Percentiles rank a stretch among this genome's conserved stretches.
phyloP scores from a whole-genome alignment of 2,329 filamentous ascomycete genomes.

The Metarhizium guizhouense region DNA sequence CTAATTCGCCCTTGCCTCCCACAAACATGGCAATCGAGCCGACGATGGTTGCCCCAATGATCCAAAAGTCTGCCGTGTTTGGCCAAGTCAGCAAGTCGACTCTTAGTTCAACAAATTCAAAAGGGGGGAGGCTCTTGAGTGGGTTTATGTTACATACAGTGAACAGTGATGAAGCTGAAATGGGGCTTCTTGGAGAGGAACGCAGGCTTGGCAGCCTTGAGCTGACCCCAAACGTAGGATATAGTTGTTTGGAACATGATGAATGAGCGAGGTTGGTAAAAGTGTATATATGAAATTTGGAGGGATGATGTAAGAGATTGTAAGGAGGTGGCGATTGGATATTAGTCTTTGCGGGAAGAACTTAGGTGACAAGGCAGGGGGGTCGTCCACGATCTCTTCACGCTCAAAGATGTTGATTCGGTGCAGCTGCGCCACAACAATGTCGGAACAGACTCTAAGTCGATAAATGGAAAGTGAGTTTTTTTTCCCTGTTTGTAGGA shows the following conservation, averaged over 20 bases:
- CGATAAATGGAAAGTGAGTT: background rate
- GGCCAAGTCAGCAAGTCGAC: background rate
- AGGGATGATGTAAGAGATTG: background rate
- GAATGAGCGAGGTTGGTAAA: background rate
- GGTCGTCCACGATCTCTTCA: background rate
- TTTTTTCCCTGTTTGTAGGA: background rate
- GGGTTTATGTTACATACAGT: constrained; percentile 49
- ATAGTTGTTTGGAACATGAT: constrained; percentile 24
- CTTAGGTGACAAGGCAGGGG: background rate
- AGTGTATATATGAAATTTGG: constrained; percentile 3
- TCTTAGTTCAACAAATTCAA: background rate
- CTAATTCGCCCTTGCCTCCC: constrained; percentile 44
- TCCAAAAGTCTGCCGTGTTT: constrained; percentile 57
- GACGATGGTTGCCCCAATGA: constrained; percentile 63
- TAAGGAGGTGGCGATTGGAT: background rate
- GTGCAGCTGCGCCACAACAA: background rate
- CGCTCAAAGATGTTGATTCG: background rate
- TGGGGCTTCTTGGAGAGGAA: constrained; percentile 54
- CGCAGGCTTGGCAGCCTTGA: constrained; percentile 43
- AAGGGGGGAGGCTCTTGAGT: background rate
- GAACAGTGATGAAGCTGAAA: constrained; percentile 74
- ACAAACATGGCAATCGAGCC: constrained; percentile 71
- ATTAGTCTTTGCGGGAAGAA: background rate
- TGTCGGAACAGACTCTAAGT: background rate
- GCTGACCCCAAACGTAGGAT: constrained; percentile 29